phyloP scores from a whole-genome alignment of 2,329 filamentous ascomycete genomes.

The Curvularia lunata region DNA sequence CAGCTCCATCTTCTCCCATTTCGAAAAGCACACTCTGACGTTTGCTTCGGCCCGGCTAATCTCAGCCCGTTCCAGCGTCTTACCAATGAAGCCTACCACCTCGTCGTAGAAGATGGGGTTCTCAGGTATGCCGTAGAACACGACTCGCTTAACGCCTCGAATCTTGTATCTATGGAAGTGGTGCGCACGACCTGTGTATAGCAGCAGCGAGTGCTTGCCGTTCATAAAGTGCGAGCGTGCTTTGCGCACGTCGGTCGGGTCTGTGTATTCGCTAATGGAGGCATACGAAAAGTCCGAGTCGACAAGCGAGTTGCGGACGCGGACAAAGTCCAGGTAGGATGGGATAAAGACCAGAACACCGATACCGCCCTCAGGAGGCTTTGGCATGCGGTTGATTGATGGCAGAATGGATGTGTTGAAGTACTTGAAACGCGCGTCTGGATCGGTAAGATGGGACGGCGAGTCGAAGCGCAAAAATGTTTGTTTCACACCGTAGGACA shows the following conservation, averaged over 20 bases:
- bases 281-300: constrained; percentile 77
- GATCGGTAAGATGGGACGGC: constrained; percentile 72
- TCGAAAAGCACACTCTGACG: constrained; percentile 73
- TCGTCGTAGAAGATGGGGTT: constrained; percentile 84
- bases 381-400: constrained; percentile 71
- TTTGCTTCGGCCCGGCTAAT: constrained; percentile 58
- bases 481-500: constrained; percentile 76
- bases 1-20: constrained; percentile 86
- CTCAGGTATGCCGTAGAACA: constrained; percentile 90
- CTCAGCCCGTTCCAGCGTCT: constrained; percentile 62
- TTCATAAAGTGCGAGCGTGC: constrained; percentile 86
- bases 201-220: constrained; percentile 79
- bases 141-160: constrained; percentile 78
- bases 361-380: constrained; percentile 58
- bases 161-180: constrained; percentile 91
- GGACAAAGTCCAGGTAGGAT: constrained; percentile 93
- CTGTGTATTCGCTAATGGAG: constrained; percentile 86
- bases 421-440: constrained; percentile 88
- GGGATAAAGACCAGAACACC: constrained; percentile 90
- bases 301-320: constrained; percentile 89
- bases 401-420: constrained; percentile 85
- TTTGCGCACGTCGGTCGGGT: constrained; percentile 77
- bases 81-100: constrained; percentile 70
- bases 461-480: constrained; percentile 89
- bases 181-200: constrained; percentile 96